Percentiles rank a stretch among this genome's conserved stretches.
Conservation (phyloP, 331 rosid species). For the Stylosanthes scabra region DNA sequence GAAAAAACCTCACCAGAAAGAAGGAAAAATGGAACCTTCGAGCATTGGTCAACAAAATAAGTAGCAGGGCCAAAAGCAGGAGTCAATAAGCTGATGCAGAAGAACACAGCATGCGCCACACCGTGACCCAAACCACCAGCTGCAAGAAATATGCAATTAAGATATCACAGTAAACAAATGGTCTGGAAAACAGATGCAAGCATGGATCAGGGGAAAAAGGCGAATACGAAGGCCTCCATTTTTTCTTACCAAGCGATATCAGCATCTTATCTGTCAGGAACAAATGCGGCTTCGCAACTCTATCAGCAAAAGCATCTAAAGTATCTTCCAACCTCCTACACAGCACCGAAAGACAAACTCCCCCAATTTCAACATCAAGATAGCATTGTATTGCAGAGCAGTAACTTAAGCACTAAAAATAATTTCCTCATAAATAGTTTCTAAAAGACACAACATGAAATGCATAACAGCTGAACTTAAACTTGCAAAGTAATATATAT, state of each 20-base stretch:
- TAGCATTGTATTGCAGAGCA: neutral
- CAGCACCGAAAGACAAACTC: constrained; percentile 27
- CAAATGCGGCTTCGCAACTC: constrained; percentile 87
- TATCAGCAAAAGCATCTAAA: constrained; percentile 90
- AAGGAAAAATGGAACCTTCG: constrained; percentile 85
- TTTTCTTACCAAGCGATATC: constrained; percentile 81
- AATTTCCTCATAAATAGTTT: constrained; percentile 1
- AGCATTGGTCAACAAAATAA: constrained; percentile 75
- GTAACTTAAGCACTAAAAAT: neutral
- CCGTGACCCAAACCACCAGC: constrained; percentile 99
- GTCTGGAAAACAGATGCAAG: constrained; percentile 5
- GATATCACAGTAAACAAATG: neutral
- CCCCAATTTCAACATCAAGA: neutral
- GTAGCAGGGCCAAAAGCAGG: constrained; percentile 98
- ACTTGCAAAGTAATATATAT: neutral
- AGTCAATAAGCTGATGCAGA: constrained; percentile 92
- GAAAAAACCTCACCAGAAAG: constrained; percentile 69
- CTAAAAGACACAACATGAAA: neutral
- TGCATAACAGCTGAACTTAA: neutral
- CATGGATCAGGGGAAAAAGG: neutral
- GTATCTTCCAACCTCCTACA: constrained; percentile 84
- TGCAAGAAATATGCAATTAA: constrained; percentile 48
- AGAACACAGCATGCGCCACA: constrained; percentile 95
- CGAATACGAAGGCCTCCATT: constrained; percentile 9
- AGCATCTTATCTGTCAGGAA: constrained; percentile 88